Evolutionary conservation across 1,284 basidiomycete species (phyloP).

Genomic region (Neolentinus lepideus): DNA sequence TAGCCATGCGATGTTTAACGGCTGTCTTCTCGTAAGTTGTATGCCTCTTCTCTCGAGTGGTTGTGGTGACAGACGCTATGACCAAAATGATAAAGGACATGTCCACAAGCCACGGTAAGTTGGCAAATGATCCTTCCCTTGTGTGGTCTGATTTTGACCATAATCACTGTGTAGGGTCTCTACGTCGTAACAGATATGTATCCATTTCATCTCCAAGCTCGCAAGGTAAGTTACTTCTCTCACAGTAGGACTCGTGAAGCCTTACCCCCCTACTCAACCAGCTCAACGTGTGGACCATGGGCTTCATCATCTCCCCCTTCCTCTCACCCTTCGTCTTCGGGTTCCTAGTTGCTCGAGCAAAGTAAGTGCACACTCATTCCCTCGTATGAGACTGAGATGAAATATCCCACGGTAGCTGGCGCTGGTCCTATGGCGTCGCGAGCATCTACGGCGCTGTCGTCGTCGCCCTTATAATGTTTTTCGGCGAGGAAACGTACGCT

Average conservation of each 20-base stretch:
- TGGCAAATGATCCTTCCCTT: neutral
- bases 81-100: conserved; percentile 33
- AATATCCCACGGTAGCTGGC: conserved; percentile 34
- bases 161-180: conserved; percentile 37
- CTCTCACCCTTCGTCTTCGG: conserved; percentile 65
- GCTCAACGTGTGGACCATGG: conserved; percentile 69
- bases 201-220: conserved; percentile 70
- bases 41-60: neutral
- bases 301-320: conserved; percentile 61
- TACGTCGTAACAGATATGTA: conserved; percentile 64
- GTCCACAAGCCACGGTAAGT: conserved; percentile 62
- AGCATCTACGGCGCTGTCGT: conserved; percentile 53
- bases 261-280: conserved; percentile 13
- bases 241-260: neutral
- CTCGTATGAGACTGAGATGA: neutral
- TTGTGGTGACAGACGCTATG: too few relatives aligned
- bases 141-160: neutral
- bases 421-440: conserved; percentile 69
- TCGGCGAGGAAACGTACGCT: conserved; percentile 59
- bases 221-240: conserved; percentile 36
- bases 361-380: conserved; percentile 19
- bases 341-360: conserved; percentile 55
- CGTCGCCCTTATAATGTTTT: conserved; percentile 45
- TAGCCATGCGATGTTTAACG: conserved; percentile 2
- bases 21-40: conserved; percentile 56